These are phyloP conservation scores for Nicotiana benthamiana DNA, from an alignment of 257 asterid species.

Conservation along the genomic window DNA sequence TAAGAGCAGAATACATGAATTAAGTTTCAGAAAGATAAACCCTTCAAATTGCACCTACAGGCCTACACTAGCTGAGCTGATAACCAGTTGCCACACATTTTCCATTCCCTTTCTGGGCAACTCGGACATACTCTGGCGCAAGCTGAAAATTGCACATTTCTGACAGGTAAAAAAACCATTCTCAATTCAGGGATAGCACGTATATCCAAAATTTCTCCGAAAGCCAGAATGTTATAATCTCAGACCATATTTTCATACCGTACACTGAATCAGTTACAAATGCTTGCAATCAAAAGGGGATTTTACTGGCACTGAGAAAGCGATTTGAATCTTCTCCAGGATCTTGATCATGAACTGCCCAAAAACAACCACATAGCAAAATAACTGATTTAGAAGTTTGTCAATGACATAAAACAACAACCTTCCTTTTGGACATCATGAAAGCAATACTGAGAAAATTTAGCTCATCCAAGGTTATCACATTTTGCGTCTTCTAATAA, in stretches of 20 bases:
- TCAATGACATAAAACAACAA: not conserved
- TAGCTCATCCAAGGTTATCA: not conserved
- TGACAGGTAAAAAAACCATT: not conserved
- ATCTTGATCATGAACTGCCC: not conserved
- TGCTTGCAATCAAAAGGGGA: not conserved
- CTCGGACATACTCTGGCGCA: not conserved
- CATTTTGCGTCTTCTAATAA: not conserved
- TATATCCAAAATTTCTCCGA: not conserved
- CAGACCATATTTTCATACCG: not conserved
- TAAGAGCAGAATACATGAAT: not conserved
- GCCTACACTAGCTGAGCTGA: not conserved
- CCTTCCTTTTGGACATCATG: not conserved
- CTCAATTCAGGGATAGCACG: not conserved
- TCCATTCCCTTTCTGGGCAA: not conserved
- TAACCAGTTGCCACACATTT: not conserved
- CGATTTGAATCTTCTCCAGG: not conserved
- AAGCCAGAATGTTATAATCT: not conserved
- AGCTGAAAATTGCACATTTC: not conserved
- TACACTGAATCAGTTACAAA: not conserved
- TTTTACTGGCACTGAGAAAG: not conserved
- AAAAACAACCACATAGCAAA: not conserved
- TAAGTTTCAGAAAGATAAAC: not conserved
- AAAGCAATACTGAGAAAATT: not conserved
- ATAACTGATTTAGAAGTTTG: not conserved
- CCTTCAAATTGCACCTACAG: not conserved